Evolutionary conservation across 495 filamentous ascomycete genomes (phyloP), one percentile per base, ranked within the genome.

Genomic region (Daldinia childiae): DNA sequence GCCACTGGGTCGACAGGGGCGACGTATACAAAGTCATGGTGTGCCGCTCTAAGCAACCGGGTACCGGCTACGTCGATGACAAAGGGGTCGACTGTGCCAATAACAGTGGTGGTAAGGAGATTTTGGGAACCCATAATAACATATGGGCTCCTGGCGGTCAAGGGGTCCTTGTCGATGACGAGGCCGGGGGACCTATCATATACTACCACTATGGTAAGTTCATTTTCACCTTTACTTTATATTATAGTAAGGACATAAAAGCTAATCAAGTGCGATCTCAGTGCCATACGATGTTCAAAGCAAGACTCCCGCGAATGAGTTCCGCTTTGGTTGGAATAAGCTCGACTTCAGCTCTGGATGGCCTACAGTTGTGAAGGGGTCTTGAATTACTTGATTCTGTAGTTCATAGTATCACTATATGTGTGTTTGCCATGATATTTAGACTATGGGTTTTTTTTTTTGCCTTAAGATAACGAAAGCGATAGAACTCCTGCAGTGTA

Each of bases 101-200:
- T 6, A 45, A 72, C 6, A 85, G 84, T 24, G 90, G 90, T 11
- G 90, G 90, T 0, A 89, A 85, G 0, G 82, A 84, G 7, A 81
- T 92, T 5, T 81, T 92, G 0, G 82, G 79, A 11, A 83, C 80
- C 17, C 88, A 91, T 64, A 85, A 81, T 21, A 82, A 82, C 58
- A 85, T 90, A 12, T 93, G 90, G 75, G 90, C 84, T 4, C 90
- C 90, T 6, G 90, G 90, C 51, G 90, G 90, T 41, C 87, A 90
- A 84, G 79, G 76, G 15, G 81, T 83, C 11, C 52, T 70, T 38
- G 43, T 64, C 14, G 67, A 70, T 17, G 60, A 64, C 15, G 64
- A 68, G 21, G 64, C 59, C 1, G 64, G 64, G n/a, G 66, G 69
- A 7, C 55, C 64, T 26, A 68, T 92, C 6, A 81, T 92, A 8